phyloP scores from a whole-genome alignment of 2,329 filamentous ascomycete genomes.

The Metarhizium album region DNA sequence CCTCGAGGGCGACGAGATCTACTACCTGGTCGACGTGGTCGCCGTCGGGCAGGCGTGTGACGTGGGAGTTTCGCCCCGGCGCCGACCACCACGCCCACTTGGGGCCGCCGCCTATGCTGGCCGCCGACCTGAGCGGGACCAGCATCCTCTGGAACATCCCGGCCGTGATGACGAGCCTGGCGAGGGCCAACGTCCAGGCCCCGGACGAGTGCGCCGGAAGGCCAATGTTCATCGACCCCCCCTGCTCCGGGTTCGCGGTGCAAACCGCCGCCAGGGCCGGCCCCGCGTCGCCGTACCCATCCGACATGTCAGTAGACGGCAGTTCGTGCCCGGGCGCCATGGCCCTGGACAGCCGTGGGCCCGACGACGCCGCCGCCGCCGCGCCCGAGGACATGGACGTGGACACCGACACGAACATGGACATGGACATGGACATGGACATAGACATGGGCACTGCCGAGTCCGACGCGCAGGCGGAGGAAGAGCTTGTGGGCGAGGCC shows the following conservation, averaged over 20 bases:
- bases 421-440: too few relatives aligned
- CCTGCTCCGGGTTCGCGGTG: background rate
- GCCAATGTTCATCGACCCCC: background rate
- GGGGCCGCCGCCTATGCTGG: background rate
- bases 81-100: background rate
- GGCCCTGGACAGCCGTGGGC: background rate
- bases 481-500: too few relatives aligned
- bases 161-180: background rate
- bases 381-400: too few relatives aligned
- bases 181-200: background rate
- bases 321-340: background rate
- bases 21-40: background rate
- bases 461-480: background rate
- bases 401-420: too few relatives aligned
- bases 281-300: background rate
- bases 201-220: background rate
- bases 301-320: background rate
- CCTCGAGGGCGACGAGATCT: background rate
- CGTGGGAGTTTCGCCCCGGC: too few relatives aligned
- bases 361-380: too few relatives aligned
- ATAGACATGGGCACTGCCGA: too few relatives aligned
- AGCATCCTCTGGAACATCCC: background rate
- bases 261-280: background rate
- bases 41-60: background rate
- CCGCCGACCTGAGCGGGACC: background rate